Evolutionary conservation across 164 flowering plant genomes (phyloP).

Genomic region (Chimonanthus praecox): DNA sequence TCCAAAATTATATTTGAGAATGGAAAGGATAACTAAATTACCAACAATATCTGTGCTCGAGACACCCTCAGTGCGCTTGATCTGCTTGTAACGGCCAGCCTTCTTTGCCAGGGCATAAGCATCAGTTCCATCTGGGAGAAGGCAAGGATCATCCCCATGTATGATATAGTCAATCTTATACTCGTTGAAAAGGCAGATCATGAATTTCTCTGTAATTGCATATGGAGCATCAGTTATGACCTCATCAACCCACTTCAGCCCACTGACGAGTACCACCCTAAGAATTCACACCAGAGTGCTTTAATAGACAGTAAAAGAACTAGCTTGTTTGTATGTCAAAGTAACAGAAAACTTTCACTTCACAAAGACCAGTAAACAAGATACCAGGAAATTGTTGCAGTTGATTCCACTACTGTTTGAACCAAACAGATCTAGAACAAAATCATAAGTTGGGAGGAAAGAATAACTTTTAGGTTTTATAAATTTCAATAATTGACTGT

Average conservation of each 20-base stretch:
- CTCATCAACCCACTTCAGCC: slow-evolving; percentile 87
- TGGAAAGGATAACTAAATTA: slow-evolving; percentile 21
- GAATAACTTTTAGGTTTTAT: background rate
- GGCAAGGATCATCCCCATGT: slow-evolving; percentile 66
- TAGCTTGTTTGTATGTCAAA: background rate
- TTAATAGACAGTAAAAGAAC: background rate
- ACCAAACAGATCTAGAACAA: background rate
- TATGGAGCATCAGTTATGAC: slow-evolving; percentile 73
- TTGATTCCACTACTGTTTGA: background rate
- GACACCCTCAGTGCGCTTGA: slow-evolving; percentile 67
- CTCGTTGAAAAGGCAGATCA: slow-evolving; percentile 61
- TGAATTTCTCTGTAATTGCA: slow-evolving; percentile 68
- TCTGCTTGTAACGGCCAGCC: slow-evolving; percentile 66
- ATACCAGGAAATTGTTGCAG: background rate
- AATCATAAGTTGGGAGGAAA: background rate
- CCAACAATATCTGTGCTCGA: slow-evolving; percentile 76
- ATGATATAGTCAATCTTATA: slow-evolving; percentile 64
- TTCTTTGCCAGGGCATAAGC: slow-evolving; percentile 65
- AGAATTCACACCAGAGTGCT: background rate
- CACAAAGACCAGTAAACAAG: background rate
- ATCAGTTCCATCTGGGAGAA: slow-evolving; percentile 65
- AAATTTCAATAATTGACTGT: background rate
- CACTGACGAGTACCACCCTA: slow-evolving; percentile 76
- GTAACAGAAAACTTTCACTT: background rate
- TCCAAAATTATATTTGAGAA: background rate